A percentile compares a stretch with the other conserved stretches of the same genome.
Conservation (phyloP, 305 asterid genomes). For the Fraxinus greggii region DNA sequence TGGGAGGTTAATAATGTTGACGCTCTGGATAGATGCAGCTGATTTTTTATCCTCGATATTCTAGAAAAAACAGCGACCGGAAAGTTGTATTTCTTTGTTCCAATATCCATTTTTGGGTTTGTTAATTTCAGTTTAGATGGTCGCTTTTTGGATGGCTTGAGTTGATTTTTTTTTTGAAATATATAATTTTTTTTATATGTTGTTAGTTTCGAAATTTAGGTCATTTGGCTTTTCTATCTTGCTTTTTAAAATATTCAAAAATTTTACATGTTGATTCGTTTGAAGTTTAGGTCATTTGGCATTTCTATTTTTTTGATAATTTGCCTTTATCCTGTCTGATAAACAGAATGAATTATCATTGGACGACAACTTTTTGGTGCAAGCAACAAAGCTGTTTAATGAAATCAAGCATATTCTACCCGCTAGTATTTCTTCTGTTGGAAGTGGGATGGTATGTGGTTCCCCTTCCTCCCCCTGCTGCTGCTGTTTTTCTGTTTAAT, state of each 20-base stretch:
- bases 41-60: background rate
- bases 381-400: conserved; percentile 61
- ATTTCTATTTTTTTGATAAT: background rate
- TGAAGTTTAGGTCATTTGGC: background rate
- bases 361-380: conserved; percentile 42
- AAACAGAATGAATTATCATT: conserved; percentile 58
- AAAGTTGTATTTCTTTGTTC: background rate
- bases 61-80: background rate
- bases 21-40: background rate
- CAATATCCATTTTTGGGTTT: background rate
- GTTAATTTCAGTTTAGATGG: background rate
- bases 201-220: conserved; percentile 1
- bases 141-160: conserved; percentile 8
- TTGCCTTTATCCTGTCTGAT: background rate
- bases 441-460: conserved; percentile 60
- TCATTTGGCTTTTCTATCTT: conserved; percentile 13
- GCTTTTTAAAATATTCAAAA: background rate
- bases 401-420: conserved; percentile 64
- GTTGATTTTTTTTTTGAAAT: background rate
- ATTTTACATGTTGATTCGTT: background rate
- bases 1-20: background rate
- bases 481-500: background rate
- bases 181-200: background rate
- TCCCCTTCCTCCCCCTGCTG: background rate
- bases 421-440: conserved; percentile 59